These are phyloP conservation scores for Penicillium crustosum DNA, from an alignment of 2,329 filamentous ascomycete genomes.

Conservation along the genomic window DNA sequence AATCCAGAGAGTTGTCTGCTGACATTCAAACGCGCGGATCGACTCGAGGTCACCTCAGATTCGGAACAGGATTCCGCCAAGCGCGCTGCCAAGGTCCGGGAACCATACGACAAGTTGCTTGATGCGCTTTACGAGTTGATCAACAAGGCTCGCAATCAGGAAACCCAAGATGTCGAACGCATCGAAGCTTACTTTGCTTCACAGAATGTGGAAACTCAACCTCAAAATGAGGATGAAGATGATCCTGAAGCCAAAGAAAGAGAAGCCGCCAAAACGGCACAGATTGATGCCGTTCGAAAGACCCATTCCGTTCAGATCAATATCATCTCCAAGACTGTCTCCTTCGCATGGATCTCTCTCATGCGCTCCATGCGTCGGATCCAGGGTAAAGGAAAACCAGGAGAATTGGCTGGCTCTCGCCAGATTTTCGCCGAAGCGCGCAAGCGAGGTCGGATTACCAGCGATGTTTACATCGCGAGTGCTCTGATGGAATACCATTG, in stretches of 20 bases:
- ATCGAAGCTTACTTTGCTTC: conserved; percentile 56
- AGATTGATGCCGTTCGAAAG: conserved; percentile 60
- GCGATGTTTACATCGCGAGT: conserved; percentile 91
- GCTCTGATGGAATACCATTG: conserved; percentile 93
- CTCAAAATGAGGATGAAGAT: conserved; percentile 54
- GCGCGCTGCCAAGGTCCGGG: conserved; percentile 71
- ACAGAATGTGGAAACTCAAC: conserved; percentile 40
- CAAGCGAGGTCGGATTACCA: conserved; percentile 81
- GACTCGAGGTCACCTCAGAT: conserved; percentile 75
- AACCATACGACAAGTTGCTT: conserved; percentile 79
- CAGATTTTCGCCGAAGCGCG: conserved; percentile 88
- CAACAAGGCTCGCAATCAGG: conserved; percentile 66
- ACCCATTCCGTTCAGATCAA: conserved; percentile 71
- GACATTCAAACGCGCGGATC: conserved; percentile 84
- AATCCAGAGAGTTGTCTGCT: conserved; percentile 93
- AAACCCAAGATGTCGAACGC: conserved; percentile 60
- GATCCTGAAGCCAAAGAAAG: conserved; percentile 53
- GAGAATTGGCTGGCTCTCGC: conserved; percentile 70
- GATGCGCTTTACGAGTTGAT: conserved; percentile 86
- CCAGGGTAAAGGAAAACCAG: conserved; percentile 76
- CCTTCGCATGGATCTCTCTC: conserved; percentile 90
- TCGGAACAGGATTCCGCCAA: conserved; percentile 68
- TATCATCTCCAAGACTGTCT: conserved; percentile 78
- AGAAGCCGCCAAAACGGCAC: conserved; percentile 54
- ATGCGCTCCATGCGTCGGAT: conserved; percentile 92